Percentiles rank a stretch among this genome's conserved stretches.
Evolutionary conservation across 352 stramenopile species (phyloP).

Genomic region (Phytophthora sojae): DNA sequence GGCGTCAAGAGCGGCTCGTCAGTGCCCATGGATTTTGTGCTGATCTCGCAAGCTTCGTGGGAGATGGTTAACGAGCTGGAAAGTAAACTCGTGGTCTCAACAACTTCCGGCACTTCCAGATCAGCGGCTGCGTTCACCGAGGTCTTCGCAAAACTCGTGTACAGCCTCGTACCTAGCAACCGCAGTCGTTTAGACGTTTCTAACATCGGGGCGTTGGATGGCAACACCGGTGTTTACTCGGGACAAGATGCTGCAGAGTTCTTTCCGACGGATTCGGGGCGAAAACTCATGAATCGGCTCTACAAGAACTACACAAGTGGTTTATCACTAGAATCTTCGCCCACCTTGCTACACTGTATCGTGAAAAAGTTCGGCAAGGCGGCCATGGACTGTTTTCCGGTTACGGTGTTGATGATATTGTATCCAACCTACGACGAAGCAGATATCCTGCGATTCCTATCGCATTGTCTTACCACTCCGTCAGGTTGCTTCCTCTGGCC

Average conservation of each 20-base stretch:
- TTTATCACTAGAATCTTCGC: constrained; percentile 47
- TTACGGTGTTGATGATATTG: constrained; percentile 69
- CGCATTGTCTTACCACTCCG: constrained; percentile 33
- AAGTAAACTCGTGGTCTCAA: background rate
- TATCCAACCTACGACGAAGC: constrained; percentile 43
- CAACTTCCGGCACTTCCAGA: constrained; percentile 2
- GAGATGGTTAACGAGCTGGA: constrained; percentile 63
- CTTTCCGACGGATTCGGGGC: constrained; percentile 46
- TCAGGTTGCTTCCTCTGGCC: constrained; percentile 52
- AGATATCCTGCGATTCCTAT: constrained; percentile 48
- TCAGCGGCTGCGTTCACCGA: constrained; percentile 17
- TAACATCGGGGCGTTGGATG: background rate
- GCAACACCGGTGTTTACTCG: background rate
- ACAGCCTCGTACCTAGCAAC: constrained; percentile 43
- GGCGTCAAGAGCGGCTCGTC: constrained; percentile 23
- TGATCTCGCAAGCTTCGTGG: constrained; percentile 67
- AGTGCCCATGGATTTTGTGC: constrained; percentile 48
- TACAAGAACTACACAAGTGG: constrained; percentile 67
- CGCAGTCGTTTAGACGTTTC: constrained; percentile 41
- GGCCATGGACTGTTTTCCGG: constrained; percentile 59
- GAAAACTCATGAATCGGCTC: constrained; percentile 68
- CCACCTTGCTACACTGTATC: constrained; percentile 61
- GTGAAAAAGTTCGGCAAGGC: constrained; percentile 56
- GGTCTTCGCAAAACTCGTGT: constrained; percentile 48
- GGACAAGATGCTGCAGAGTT: constrained; percentile 11